Conservation (phyloP, 2,329 filamentous ascomycete genomes). For the Fusarium chlamydosporum region DNA sequence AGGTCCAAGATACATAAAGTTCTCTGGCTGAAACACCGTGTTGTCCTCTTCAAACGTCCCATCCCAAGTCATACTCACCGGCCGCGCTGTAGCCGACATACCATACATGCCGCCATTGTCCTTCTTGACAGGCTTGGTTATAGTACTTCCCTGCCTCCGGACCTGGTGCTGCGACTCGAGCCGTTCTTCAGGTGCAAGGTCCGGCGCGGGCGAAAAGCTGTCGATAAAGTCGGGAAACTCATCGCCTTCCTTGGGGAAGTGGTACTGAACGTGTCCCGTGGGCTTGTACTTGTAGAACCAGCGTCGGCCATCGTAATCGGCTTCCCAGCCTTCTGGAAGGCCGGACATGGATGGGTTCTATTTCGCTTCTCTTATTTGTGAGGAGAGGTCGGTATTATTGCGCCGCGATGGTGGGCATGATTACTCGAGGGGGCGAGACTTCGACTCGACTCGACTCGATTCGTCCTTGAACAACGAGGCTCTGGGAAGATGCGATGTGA, state of each 20-base stretch:
- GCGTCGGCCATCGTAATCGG: conserved; percentile 69
- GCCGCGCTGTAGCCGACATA: conserved; percentile 55
- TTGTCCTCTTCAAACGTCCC: conserved; percentile 49
- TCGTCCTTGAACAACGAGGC: conserved; percentile 11
- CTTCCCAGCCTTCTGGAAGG: conserved; percentile 69
- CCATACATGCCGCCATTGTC: conserved; percentile 39
- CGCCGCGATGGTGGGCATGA: conserved; percentile 31
- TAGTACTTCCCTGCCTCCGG: conserved; percentile 53
- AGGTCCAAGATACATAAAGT: conserved; percentile 67
- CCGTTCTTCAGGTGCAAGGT: conserved; percentile 66
- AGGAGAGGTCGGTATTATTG: conserved; percentile 32
- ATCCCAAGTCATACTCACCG: conserved; percentile 54
- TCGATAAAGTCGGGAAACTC: conserved; percentile 69
- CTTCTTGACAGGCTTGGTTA: conserved; percentile 18
- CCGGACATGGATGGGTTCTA: conserved; percentile 49
- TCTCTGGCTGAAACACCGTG: conserved; percentile 65
- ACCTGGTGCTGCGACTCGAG: conserved; percentile 67
- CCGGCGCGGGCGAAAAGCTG: conserved; percentile 55
- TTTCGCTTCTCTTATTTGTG: conserved; percentile 16
- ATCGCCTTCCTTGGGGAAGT: conserved; percentile 70
- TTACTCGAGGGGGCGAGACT: conserved; percentile 7
- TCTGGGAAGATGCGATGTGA: conserved; percentile 29
- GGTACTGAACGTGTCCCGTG: conserved; percentile 68
- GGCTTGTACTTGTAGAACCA: conserved; percentile 72
- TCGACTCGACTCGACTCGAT: background rate